phyloP scores from a whole-genome alignment of 345 rosid genomes.

The Excoecaria agallocha region DNA sequence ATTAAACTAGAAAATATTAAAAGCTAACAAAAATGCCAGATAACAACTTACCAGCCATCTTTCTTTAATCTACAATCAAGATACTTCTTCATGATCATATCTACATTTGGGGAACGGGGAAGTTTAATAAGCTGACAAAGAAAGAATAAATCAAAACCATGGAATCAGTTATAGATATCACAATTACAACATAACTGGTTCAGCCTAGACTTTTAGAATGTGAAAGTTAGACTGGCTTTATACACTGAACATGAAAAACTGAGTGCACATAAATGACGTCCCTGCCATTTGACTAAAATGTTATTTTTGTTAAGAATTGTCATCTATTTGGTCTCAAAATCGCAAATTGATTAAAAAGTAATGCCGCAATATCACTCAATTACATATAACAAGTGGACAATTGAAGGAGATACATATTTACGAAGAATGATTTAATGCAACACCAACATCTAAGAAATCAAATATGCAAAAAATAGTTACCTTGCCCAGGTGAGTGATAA shows the following conservation, averaged over 20 bases:
- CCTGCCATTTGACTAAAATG: no score
- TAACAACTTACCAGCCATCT: no score
- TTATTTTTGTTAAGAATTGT: no score
- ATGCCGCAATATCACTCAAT: no score
- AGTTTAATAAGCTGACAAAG: slow-evolving; percentile 29
- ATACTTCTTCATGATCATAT: slow-evolving; percentile 23
- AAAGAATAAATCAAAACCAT: slow-evolving; percentile 18
- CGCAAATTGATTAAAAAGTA: no score
- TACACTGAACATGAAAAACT: no score
- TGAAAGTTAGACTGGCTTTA: no score
- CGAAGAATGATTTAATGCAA: background rate
- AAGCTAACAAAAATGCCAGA: no score
- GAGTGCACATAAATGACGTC: no score
- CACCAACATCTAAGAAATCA: slow-evolving; percentile 5
- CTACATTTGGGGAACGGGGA: slow-evolving; percentile 25
- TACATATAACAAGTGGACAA: background rate
- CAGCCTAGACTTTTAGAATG: no score
- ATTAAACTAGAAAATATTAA: no score
- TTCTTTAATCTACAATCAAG: slow-evolving; percentile 12
- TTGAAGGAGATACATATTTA: background rate
- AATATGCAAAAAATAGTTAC: slow-evolving; percentile 29
- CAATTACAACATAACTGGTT: background rate
- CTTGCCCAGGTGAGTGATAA: slow-evolving; percentile 73
- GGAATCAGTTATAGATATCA: background rate
- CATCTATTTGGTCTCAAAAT: no score